Evolutionary conservation across 2,329 filamentous ascomycete genomes (phyloP), one percentile per base, ranked within the genome.

Genomic region (Leptosphaerulina australis): DNA sequence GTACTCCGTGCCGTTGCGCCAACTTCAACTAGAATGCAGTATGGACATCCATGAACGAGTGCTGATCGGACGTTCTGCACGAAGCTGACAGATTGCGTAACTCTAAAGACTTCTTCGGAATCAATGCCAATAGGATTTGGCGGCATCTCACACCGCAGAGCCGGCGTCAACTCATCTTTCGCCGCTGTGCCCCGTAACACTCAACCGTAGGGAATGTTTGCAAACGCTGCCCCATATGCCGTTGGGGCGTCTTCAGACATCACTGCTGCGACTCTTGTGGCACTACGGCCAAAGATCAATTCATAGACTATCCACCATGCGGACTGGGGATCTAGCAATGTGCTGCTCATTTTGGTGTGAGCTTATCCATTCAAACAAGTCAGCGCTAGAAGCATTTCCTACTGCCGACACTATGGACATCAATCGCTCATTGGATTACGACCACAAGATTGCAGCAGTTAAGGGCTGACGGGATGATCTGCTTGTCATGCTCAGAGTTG

Each of bases 321-420:
- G 8, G 3, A 37, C 36, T 21, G 48, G 26, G 30, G 15, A 26
- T 20, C 41, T 51, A 45, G 41, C 37, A 46, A 48, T 46, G 50
- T 54, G 54, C 51, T 24, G 53, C 55, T 59, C 52, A 55, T 56
- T 63, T 57, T 55, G 38, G 58, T 54, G 50, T 56, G 40, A 57
- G 53, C 44, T 38, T 35, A 44, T 38, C 31, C 29, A 54, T 41
- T 47, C 43, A 44, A 49, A 31, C 46, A 56, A 53, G 55, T 64
- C 58, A 63, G 58, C 61, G 45, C 62, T 63, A 64, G 48, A 49
- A 54, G 30, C 41, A 37, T 41, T 37, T 37, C 37, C 25, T 26
- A 37, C 38, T 22, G 36, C 41, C 41, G 48, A 18, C 41, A 51
- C 41, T 46, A 46, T 46, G 37, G 20, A 38, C 34, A 34, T 40